Conservation (phyloP, 768 basidiomycete species). For the Xerocomus spinulosus region DNA sequence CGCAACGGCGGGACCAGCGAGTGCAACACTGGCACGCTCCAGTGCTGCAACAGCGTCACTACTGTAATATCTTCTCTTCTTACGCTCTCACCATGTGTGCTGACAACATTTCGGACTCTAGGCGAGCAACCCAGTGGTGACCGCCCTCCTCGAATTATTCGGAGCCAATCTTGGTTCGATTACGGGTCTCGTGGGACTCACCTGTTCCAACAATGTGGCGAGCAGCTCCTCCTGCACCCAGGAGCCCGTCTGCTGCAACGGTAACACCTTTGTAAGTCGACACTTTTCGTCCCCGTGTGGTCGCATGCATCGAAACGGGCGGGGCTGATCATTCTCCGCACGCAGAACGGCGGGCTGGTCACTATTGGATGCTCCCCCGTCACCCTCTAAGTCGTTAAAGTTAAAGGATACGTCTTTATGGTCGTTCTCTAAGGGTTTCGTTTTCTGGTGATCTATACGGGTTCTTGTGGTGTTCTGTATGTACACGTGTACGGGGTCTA, state of each 20-base stretch:
- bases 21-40: conserved; percentile 11
- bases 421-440: neutral
- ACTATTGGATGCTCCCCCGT: conserved; percentile 12
- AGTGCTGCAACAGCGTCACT: conserved; percentile 9
- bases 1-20: neutral
- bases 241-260: conserved; percentile 18
- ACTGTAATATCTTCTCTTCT: neutral
- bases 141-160: neutral
- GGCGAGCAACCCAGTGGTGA: neutral
- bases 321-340: neutral
- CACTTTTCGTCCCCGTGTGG: neutral
- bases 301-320: too few species aligned
- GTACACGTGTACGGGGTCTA: neutral
- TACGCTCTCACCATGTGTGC: neutral
- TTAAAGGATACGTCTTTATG: neutral
- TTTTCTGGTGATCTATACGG: neutral
- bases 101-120: neutral
- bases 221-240: conserved; percentile 3
- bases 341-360: conserved; percentile 7
- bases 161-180: neutral
- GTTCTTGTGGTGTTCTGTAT: neutral
- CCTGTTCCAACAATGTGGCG: neutral
- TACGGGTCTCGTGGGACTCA: conserved; percentile 1
- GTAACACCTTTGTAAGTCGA: conserved; percentile 8
- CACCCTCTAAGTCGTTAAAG: neutral